A percentile compares a stretch with the other conserved stretches of the same genome.
Evolutionary conservation across 1,284 basidiomycete genomes (phyloP).

Genomic region (Cryptococcus sp.): DNA sequence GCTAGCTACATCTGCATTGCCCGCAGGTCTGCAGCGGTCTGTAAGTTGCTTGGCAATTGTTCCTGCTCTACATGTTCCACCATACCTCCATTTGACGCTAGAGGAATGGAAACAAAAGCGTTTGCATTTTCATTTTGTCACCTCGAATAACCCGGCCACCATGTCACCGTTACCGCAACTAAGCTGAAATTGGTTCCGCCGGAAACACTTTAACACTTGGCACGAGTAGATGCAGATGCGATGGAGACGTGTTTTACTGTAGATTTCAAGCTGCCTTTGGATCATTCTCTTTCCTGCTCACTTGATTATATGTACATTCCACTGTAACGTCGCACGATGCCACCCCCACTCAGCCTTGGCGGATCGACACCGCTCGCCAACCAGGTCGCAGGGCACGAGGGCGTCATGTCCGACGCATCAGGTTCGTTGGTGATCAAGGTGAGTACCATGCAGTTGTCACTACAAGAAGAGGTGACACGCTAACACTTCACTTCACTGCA

Average conservation of each 20-base stretch:
- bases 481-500: too few species aligned
- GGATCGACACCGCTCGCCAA: conserved; percentile 53
- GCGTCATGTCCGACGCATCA: conserved; percentile 71
- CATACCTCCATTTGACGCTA: too few species aligned
- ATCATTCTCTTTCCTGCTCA: not conserved
- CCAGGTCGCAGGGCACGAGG: conserved; percentile 87
- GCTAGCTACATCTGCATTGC: too few species aligned
- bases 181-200: too few species aligned
- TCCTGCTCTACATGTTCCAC: too few species aligned
- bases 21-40: too few species aligned
- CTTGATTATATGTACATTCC: not conserved
- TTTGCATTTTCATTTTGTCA: not conserved
- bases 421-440: conserved; percentile 79
- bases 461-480: not conserved
- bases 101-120: too few species aligned
- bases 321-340: conserved; percentile 10
- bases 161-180: not conserved
- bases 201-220: too few species aligned
- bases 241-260: too few species aligned
- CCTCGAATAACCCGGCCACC: not conserved
- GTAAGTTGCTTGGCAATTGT: too few species aligned
- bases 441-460: conserved; percentile 5
- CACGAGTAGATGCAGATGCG: too few species aligned
- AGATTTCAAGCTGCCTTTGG: not conserved
- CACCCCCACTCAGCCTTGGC: conserved; percentile 9